These are phyloP conservation scores for Benincasa hispida DNA, from an alignment of 306 rosid genomes.

Conservation along the genomic window DNA sequence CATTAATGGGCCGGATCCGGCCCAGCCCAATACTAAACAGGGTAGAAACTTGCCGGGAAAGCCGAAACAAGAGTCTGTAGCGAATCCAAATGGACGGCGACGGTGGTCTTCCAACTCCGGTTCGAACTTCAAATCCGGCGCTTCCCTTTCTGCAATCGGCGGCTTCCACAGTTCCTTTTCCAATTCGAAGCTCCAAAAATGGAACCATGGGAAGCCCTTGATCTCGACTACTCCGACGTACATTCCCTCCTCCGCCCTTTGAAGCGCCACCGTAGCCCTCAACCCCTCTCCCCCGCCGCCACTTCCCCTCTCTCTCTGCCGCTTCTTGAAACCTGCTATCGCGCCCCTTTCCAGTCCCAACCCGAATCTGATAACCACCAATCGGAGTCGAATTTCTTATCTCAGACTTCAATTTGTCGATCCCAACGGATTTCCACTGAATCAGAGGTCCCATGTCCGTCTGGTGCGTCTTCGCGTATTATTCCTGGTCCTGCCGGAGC, in stretches of 20 bases:
- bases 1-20: neutral
- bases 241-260: conserved; percentile 35
- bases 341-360: neutral
- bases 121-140: neutral
- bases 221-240: conserved; percentile 47
- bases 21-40: neutral
- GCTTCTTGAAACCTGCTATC: conserved; percentile 5
- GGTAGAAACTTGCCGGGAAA: neutral
- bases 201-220: conserved; percentile 57
- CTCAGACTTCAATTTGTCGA: neutral
- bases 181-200: neutral
- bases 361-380: neutral
- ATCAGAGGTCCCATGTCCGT: neutral
- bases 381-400: neutral
- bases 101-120: neutral
- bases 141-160: neutral
- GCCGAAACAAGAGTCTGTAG: neutral
- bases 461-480: conserved; percentile 6
- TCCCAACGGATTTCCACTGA: neutral
- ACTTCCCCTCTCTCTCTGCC: conserved; percentile 3
- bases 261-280: conserved; percentile 2
- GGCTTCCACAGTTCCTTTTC: neutral
- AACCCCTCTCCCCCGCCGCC: neutral
- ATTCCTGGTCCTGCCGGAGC: conserved; percentile 87
- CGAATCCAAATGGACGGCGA: neutral